Evolutionary conservation across 108 stramenopile species (phyloP).

Genomic region (Licmophora abbreviata): DNA sequence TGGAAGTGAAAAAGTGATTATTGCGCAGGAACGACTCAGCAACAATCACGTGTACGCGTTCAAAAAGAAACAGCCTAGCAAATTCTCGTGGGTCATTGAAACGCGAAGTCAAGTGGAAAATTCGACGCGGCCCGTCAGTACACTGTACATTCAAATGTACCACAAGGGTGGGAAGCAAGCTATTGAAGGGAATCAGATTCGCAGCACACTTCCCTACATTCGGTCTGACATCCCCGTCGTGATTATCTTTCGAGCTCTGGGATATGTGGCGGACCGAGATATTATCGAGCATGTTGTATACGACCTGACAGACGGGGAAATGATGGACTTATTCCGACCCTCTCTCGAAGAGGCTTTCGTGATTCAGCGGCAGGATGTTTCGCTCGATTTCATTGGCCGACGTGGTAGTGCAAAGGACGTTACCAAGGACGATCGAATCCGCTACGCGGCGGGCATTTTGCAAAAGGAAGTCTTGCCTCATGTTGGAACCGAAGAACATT

Average conservation of each 20-base stretch:
- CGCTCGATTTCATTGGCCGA: slow-evolving; percentile 95
- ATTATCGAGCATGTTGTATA: slow-evolving; percentile 98
- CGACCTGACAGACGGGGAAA: slow-evolving; percentile 94
- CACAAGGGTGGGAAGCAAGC: slow-evolving; percentile 83
- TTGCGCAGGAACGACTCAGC: slow-evolving; percentile 97
- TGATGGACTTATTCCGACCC: slow-evolving; percentile 96
- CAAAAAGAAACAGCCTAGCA: slow-evolving; percentile 92
- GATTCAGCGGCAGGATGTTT: slow-evolving; percentile 88
- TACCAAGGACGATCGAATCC: slow-evolving; percentile 92
- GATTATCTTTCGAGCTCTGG: slow-evolving; percentile 96
- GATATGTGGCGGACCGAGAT: slow-evolving; percentile 90
- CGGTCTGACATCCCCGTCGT: slow-evolving; percentile 97
- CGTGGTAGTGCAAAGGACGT: slow-evolving; percentile 90
- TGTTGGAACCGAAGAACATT: slow-evolving; percentile 94
- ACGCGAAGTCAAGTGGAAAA: slow-evolving; percentile 89
- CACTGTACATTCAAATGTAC: slow-evolving; percentile 97
- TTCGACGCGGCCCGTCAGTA: slow-evolving; percentile 85
- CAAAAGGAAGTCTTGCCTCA: slow-evolving; percentile 98
- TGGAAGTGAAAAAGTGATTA: slow-evolving; percentile 98
- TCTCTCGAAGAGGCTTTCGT: slow-evolving; percentile 93
- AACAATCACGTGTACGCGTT: slow-evolving; percentile 99
- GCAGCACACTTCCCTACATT: slow-evolving; percentile 92
- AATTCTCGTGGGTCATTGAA: slow-evolving; percentile 96
- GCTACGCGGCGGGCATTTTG: slow-evolving; percentile 89
- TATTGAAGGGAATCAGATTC: slow-evolving; percentile 94